A percentile compares a stretch with the other conserved stretches of the same genome.
Conservation (phyloP, 2,329 filamentous ascomycete species). For the Fusarium sp. region DNA sequence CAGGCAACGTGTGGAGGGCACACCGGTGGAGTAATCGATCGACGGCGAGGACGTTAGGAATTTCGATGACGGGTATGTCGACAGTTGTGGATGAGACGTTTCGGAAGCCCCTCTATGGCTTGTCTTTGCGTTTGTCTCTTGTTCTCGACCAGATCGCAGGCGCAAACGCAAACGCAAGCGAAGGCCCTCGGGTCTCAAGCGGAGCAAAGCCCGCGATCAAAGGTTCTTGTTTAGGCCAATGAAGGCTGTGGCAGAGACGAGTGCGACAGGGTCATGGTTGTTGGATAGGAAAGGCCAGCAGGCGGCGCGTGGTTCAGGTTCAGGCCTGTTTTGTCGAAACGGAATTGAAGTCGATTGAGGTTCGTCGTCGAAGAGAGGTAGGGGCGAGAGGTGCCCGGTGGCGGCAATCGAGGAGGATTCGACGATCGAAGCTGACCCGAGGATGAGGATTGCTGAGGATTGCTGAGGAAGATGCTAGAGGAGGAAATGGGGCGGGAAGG, state of each 20-base stretch:
- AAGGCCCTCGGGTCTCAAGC: conserved; percentile 41
- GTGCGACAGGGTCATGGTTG: conserved; percentile 49
- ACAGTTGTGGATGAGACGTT: conserved; percentile 44
- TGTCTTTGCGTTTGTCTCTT: conserved; percentile 37
- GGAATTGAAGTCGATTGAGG: conserved; percentile 8
- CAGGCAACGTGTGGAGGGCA: conserved; percentile 31
- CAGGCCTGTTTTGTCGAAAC: conserved; percentile 18
- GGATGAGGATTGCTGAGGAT: conserved; percentile 25
- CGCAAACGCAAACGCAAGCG: conserved; percentile 16
- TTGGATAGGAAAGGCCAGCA: conserved; percentile 33
- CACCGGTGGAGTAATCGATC: conserved; percentile 40
- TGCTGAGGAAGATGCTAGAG: conserved; percentile 25
- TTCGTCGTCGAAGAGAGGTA: conserved; percentile 6
- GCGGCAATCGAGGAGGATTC: conserved; percentile 5
- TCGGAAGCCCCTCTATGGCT: conserved; percentile 47
- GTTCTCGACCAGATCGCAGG: conserved; percentile 36
- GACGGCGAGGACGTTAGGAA: conserved; percentile 32
- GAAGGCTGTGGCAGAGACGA: conserved; percentile 47
- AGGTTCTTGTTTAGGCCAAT: conserved; percentile 44
- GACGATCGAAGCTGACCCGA: conserved; percentile 17
- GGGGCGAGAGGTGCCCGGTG: not conserved
- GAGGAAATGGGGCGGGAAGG: conserved; percentile 40
- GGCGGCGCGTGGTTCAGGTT: conserved; percentile 41
- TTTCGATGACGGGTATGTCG: conserved; percentile 32
- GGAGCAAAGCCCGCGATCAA: conserved; percentile 30